phyloP scores from a whole-genome alignment of 805 yeast species.

The Brettanomyces naardenensis region DNA sequence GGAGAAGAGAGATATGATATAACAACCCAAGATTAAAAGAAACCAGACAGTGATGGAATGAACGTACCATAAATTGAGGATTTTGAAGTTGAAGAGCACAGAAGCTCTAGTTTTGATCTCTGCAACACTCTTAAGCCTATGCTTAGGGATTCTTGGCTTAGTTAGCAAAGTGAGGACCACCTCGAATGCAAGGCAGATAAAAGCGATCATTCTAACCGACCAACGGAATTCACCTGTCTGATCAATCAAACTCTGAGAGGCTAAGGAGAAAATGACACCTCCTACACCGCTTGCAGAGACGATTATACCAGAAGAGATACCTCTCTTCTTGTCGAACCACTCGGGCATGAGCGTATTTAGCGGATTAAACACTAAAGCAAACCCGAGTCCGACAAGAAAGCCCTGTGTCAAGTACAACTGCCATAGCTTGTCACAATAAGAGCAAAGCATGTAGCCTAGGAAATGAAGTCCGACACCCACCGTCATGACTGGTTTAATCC shows the following conservation, averaged over 20 bases:
- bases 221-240: conserved; percentile 28
- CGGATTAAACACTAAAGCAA: conserved; percentile 42
- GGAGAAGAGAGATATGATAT: conserved; percentile 38
- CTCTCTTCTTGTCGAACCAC: conserved; percentile 48
- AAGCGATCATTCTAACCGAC: conserved; percentile 38
- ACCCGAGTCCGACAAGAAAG: conserved; percentile 42
- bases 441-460: conserved; percentile 34
- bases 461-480: conserved; percentile 36
- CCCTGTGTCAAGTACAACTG: conserved; percentile 50
- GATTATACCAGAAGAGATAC: conserved; percentile 33
- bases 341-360: conserved; percentile 42
- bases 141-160: conserved; percentile 30
- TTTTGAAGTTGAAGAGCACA: conserved; percentile 14
- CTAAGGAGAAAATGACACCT: conserved; percentile 31
- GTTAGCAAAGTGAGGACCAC: conserved; percentile 34
- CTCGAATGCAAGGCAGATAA: conserved; percentile 29
- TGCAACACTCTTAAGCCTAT: conserved; percentile 10
- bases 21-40: conserved; percentile 32
- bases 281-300: conserved; percentile 38
- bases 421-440: conserved; percentile 23
- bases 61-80: conserved; percentile 12
- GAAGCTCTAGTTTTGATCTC: conserved; percentile 12
- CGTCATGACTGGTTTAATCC: conserved; percentile 15
- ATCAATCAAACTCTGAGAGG: conserved; percentile 29
- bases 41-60: conserved; percentile 17